Base-by-base conservation (phyloP, 2,329 filamentous ascomycete species). In the Neoscytalidium dimidiatum region DNA sequence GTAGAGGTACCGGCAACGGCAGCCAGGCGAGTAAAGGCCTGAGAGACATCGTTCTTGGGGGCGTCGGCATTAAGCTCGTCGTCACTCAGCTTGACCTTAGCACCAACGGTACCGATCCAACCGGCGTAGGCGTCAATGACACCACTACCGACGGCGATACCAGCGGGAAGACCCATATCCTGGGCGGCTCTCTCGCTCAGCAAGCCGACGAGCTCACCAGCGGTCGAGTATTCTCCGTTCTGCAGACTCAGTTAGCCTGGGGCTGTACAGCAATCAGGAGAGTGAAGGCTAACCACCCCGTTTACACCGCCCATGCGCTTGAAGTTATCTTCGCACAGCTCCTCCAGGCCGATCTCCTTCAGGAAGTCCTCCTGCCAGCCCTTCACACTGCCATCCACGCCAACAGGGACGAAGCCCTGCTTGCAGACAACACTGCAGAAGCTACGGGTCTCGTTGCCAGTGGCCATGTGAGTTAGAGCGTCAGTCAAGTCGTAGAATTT, bases 51-150 rank as follows among this genome's bases (percentile, higher is more conserved):
- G 78, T 96, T 96, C 74, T 90, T 88, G 1, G 91, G 85, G 4
- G 85, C 83, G 38, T 85, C 85, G 66, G 86, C 83, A 74, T 90
- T 89, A 43, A 94, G 84, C 53, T 90, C 85, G 64, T 90, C 87
- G 65, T 84, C 80, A 44, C 85, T 84, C 17, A 96, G 85, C 69
- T 92, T 86, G 71, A 97, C 92, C 78, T 97, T 97, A 67, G 95
- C 94, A 66, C 95, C 95, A n/a, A 99, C 95, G 1, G 95, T 98
- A 67, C 95, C 95, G 70, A 99, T 95, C 95, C 95, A 99, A 68
- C 95, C 95, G 66, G 95, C 95, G 73, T 99, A 99, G 19, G 95
- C 95, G 77, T 99, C 95, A 74, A 99, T 99, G 68, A 99, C 95
- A 77, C 94, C 94, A 73, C 92, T 96, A 62, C 95, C 95, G 64